Evolutionary conservation across 169 alveolate species (phyloP), one percentile per base, ranked within the genome.

Genomic region (Haemoproteus tartakovskyi): DNA sequence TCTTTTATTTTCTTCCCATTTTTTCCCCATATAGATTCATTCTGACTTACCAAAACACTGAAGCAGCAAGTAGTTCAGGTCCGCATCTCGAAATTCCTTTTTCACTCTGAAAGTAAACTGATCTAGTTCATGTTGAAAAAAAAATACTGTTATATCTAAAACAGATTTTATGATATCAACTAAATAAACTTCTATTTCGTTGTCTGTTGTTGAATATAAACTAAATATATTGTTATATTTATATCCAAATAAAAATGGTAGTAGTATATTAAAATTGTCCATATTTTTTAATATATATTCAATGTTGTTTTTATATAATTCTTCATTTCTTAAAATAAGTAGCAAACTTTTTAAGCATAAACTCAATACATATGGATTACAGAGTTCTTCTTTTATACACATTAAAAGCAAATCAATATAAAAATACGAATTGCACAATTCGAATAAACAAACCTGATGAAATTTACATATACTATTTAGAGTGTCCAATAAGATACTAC

Each of bases 211-310:
- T 12, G 14, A 29, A 38, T 27, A 56, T 22, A n/a, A n/a, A 14
- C 38, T 41, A 12, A 56, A 36, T 30, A 70, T 70, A 59, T 50
- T 56, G 37, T 70, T 54, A 70, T 70, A 70, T 70, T 70, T 70
- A 2, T 70, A 60, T 26, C 84, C 84, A 70, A 70, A 70, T 24
- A 70, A 11, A 27, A 70, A 56, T 1, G 84, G 78, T n/a, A 70
- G 14, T 36, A 70, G 18, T 70, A 70, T 70, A 36, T 70, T 70
- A 18, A 70, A 43, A 70, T 70, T 59, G 16, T 70, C 57, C 9
- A 62, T 70, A 37, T 70, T 70, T 14, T 70, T 36, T 16, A 70
- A 56, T 30, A 70, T 70, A 70, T 70, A 70, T 24, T 56, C 61
- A 43, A 70, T 70, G 26, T 70, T 70, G 27, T 43, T 70, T 27